phyloP scores from a whole-genome alignment of 148 eudicot species.

The Camellia japonica region DNA sequence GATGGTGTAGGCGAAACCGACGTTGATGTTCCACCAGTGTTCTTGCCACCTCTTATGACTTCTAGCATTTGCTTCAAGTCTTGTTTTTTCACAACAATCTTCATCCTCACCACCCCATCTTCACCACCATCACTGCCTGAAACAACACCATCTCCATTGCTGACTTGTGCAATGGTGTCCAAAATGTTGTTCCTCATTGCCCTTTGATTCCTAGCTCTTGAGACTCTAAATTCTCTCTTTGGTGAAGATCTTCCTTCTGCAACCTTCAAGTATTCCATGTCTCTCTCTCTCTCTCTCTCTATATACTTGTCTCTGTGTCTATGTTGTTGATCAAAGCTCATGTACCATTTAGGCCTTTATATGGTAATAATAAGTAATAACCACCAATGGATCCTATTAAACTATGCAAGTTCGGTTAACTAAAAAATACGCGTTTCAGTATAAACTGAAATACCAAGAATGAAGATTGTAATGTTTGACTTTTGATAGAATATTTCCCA shows the following conservation, averaged over 20 bases:
- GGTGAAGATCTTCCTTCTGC: constrained; percentile 20
- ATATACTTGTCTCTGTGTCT: background rate
- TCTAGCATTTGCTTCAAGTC: constrained; percentile 52
- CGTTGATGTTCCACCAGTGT: background rate
- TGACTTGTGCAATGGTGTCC: constrained; percentile 37
- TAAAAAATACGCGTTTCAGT: background rate
- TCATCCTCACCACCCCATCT: constrained; percentile 46
- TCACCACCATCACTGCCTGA: constrained; percentile 30
- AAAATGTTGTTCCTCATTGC: constrained; percentile 25
- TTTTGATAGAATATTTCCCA: background rate
- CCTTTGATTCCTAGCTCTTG: constrained; percentile 25
- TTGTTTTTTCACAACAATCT: constrained; percentile 47
- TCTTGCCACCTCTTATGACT: constrained; percentile 22
- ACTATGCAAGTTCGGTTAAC: background rate
- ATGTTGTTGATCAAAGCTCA: background rate
- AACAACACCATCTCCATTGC: constrained; percentile 24
- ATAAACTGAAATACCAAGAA: background rate
- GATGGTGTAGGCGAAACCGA: background rate
- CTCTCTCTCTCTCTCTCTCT: constrained; percentile 6
- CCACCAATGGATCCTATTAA: background rate
- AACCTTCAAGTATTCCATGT: constrained; percentile 24
- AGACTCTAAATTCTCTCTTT: constrained; percentile 23
- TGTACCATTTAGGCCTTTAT: background rate
- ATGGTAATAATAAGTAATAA: background rate
- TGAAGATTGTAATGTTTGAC: background rate